Conservation (phyloP, 257 asterid genomes). For the Nicotiana attenuata region DNA sequence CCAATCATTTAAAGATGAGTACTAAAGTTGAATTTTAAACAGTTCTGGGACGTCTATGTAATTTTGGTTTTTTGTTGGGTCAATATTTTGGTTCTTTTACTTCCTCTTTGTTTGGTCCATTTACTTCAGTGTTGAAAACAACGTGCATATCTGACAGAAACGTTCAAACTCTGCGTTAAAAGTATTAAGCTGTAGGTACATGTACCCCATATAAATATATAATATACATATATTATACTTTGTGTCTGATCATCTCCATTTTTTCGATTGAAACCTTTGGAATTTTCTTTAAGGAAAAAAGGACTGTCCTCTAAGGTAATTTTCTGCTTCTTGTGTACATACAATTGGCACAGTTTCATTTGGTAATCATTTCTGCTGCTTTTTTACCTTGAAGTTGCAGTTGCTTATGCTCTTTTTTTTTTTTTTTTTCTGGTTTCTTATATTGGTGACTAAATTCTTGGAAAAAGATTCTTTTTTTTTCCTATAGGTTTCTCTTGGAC, state of each 20-base stretch:
- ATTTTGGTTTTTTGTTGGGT: neutral
- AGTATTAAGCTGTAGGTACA: neutral
- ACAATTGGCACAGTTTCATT: neutral
- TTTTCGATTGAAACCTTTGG: neutral
- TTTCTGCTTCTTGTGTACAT: neutral
- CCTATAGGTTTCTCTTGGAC: neutral
- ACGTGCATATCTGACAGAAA: slow-evolving; percentile 5
- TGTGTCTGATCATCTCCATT: neutral
- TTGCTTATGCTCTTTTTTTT: neutral
- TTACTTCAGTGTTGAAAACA: neutral
- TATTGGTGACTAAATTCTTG: neutral
- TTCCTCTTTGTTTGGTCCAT: neutral
- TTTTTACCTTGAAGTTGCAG: slow-evolving; percentile 1
- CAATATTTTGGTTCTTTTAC: no score
- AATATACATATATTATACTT: neutral
- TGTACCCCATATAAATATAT: neutral
- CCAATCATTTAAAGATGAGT: neutral
- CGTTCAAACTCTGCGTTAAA: neutral
- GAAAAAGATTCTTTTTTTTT: neutral
- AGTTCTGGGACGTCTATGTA: neutral
- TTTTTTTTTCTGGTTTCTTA: neutral
- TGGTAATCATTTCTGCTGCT: neutral
- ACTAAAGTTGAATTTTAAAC: neutral
- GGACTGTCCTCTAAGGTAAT: neutral
- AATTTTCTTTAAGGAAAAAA: neutral